Percentiles rank a stretch among this genome's conserved stretches.
Conservation (phyloP, 495 filamentous ascomycete genomes). For the Elasticomyces elasticus region DNA sequence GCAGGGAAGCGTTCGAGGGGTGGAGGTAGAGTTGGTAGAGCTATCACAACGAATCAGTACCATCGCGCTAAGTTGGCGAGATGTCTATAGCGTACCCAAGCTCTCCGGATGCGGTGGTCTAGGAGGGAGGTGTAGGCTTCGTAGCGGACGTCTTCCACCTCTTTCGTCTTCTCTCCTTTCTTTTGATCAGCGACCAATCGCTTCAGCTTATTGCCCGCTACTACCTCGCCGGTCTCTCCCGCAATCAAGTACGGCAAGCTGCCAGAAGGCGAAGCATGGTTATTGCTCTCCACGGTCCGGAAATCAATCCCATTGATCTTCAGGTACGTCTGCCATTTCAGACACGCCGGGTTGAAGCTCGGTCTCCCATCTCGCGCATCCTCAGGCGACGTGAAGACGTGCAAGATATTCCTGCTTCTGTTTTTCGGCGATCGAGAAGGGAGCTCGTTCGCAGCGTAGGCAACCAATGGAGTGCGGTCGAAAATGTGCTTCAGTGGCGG, state of each 20-base stretch:
- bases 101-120: slow-evolving; percentile 71
- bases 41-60: slow-evolving; percentile 31
- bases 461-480: slow-evolving; percentile 66
- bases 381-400: slow-evolving; percentile 62
- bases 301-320: slow-evolving; percentile 65
- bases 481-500: slow-evolving; percentile 71
- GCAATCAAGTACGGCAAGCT: slow-evolving; percentile 85
- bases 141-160: slow-evolving; percentile 45
- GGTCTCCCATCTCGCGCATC: slow-evolving; percentile 55
- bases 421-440: slow-evolving; percentile 51
- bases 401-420: slow-evolving; percentile 51
- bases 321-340: slow-evolving; percentile 96
- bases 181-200: slow-evolving; percentile 52
- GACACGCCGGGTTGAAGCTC: slow-evolving; percentile 84
- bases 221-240: too few relatives aligned
- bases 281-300: slow-evolving; percentile 62
- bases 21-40: slow-evolving; percentile 72
- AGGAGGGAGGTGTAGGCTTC: slow-evolving; percentile 75
- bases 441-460: slow-evolving; percentile 67
- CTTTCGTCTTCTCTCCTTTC: slow-evolving; percentile 29
- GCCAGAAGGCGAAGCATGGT: slow-evolving; percentile 86
- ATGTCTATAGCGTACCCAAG: slow-evolving; percentile 53
- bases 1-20: slow-evolving; percentile 45
- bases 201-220: slow-evolving; percentile 58
- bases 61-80: background rate